Evolutionary conservation across 495 filamentous ascomycete genomes (phyloP).

Genomic region (Penicillium atrosanguineum): DNA sequence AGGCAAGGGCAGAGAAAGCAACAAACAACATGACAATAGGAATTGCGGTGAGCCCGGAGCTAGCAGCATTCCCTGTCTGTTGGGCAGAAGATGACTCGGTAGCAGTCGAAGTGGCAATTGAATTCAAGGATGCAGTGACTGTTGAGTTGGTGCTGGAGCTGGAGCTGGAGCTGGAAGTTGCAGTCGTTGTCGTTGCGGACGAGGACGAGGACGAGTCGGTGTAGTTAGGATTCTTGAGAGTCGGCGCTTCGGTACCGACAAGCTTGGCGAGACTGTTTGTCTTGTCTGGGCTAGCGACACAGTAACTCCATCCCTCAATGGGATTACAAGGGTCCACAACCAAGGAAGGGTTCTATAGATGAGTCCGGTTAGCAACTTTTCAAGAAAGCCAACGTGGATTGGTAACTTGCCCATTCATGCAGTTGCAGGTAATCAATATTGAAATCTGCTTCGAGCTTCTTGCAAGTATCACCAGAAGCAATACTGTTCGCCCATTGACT

Average conservation of each 20-base stretch:
- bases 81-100: not conserved
- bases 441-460: conserved; percentile 3
- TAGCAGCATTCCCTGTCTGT: not conserved
- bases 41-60: not conserved
- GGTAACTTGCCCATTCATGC: conserved; percentile 8
- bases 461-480: conserved; percentile 12
- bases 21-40: not conserved
- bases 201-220: not conserved
- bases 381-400: not conserved
- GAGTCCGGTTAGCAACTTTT: not conserved
- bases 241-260: not conserved
- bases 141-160: not conserved
- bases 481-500: conserved; percentile 13
- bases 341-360: conserved; percentile 13
- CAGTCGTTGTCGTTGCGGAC: not conserved
- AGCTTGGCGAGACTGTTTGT: not conserved
- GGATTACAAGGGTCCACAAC: not conserved
- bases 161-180: not conserved
- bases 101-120: not conserved
- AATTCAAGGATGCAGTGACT: not conserved
- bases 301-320: conserved; percentile 16
- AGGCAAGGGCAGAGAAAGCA: not conserved
- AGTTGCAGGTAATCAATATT: conserved; percentile 9
- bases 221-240: not conserved
- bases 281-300: conserved; percentile 2